A percentile compares a stretch with the other conserved stretches of the same genome.
Evolutionary conservation across 345 rosid species (phyloP).

Genomic region (Cardamine occulta): DNA sequence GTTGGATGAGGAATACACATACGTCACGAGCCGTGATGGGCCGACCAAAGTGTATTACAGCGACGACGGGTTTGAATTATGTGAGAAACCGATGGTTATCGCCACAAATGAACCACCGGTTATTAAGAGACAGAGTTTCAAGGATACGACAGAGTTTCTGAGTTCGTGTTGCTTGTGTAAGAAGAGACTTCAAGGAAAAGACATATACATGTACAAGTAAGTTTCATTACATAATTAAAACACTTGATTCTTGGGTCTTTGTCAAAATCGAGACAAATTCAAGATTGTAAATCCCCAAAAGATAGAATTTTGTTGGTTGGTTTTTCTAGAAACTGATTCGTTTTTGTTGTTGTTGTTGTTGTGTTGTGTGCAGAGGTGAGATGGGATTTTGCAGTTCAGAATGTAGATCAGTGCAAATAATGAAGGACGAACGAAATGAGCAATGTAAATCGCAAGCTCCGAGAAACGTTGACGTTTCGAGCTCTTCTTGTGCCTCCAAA

Average conservation of each 20-base stretch:
- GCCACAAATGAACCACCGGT: slow-evolving; percentile 38
- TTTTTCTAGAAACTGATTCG: neutral
- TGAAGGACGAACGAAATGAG: slow-evolving; percentile 61
- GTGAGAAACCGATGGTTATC: slow-evolving; percentile 23
- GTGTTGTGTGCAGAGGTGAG: slow-evolving; percentile 67
- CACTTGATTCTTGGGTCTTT: neutral
- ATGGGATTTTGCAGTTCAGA: slow-evolving; percentile 80
- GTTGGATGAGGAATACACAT: slow-evolving; percentile 62
- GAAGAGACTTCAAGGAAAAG: slow-evolving; percentile 72
- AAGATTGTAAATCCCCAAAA: slow-evolving; percentile 19
- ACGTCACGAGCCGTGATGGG: slow-evolving; percentile 57
- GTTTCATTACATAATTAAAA: neutral
- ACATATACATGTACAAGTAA: slow-evolving; percentile 90
- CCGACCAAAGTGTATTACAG: slow-evolving; percentile 51
- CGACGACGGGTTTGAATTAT: slow-evolving; percentile 46
- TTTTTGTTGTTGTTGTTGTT: neutral
- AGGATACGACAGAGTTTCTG: slow-evolving; percentile 46
- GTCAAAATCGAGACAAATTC: neutral
- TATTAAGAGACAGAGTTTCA: neutral
- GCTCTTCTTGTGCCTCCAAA: slow-evolving; percentile 46
- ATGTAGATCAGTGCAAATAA: slow-evolving; percentile 71
- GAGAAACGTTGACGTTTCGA: slow-evolving; percentile 52
- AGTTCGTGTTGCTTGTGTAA: slow-evolving; percentile 65
- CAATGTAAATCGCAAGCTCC: slow-evolving; percentile 46
- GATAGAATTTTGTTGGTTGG: neutral